Evolutionary conservation across 805 yeast species (phyloP).

Genomic region (Starmerella tilneyi): DNA sequence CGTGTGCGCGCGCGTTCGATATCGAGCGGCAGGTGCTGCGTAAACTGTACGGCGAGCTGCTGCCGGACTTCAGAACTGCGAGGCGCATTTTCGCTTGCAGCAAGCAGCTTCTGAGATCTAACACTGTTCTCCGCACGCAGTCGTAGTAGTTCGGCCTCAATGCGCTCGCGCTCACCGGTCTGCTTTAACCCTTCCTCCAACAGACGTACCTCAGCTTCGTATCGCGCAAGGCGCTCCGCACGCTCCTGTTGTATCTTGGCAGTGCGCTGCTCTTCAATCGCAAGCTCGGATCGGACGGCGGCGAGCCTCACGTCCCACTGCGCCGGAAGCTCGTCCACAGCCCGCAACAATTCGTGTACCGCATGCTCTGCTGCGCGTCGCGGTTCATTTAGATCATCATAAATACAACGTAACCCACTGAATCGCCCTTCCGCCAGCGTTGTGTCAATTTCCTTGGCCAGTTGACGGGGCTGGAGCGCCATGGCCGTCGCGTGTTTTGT

Average conservation of each 20-base stretch:
- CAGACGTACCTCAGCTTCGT: conserved; percentile 2
- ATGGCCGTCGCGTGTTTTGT: no score
- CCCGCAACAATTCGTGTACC: background rate
- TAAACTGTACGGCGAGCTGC: background rate
- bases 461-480: conserved; percentile 7
- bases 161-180: conserved; percentile 7
- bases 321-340: background rate
- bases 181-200: background rate
- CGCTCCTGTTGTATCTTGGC: background rate
- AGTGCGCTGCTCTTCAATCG: conserved; percentile 1
- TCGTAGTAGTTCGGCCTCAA: background rate
- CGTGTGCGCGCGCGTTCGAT: conserved; percentile 3
- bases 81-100: background rate
- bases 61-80: background rate
- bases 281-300: background rate
- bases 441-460: conserved; percentile 8
- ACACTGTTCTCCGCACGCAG: conserved; percentile 2
- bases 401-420: background rate
- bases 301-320: conserved; percentile 3
- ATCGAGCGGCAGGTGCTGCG: conserved; percentile 3
- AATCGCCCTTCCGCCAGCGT: conserved; percentile 3
- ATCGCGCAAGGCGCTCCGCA: background rate
- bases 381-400: conserved; percentile 6
- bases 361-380: background rate
- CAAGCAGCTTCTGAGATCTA: background rate